These are phyloP conservation scores for Miamiensis avidus DNA, from an alignment of 169 alveolate genomes.

Conservation along the genomic window DNA sequence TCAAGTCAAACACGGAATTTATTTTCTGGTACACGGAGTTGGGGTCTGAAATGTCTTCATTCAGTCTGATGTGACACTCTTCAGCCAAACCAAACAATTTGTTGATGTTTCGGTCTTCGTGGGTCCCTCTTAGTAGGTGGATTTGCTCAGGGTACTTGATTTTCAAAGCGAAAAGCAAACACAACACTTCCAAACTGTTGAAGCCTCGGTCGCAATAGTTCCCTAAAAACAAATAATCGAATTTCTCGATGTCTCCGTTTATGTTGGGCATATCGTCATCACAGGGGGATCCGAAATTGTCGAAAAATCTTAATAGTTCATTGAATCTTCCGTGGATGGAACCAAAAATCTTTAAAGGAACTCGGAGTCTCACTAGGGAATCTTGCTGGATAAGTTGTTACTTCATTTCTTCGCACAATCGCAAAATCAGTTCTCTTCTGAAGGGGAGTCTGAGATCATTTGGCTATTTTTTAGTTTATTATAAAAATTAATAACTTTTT, in stretches of 20 bases:
- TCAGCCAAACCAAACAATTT: constrained; percentile 68
- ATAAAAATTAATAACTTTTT: too few relatives aligned
- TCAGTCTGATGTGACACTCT: constrained; percentile 61
- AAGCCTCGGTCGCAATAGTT: constrained; percentile 77
- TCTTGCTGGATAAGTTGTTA: constrained; percentile 40
- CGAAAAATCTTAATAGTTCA: constrained; percentile 72
- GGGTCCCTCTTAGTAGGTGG: constrained; percentile 76
- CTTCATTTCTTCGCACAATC: constrained; percentile 15
- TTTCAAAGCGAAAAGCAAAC: constrained; percentile 71
- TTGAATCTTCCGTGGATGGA: constrained; percentile 68
- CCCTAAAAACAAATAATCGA: constrained; percentile 77
- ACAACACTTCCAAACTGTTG: constrained; percentile 63
- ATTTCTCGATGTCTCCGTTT: constrained; percentile 69
- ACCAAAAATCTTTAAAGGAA: constrained; percentile 71
- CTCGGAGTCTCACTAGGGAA: constrained; percentile 47
- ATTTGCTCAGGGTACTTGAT: constrained; percentile 75
- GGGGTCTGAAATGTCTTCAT: constrained; percentile 93
- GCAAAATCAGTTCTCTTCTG: constrained; percentile 12
- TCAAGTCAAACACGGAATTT: constrained; percentile 96
- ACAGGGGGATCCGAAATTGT: constrained; percentile 63
- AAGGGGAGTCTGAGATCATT: constrained; percentile 26
- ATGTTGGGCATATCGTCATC: constrained; percentile 25
- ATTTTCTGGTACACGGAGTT: constrained; percentile 92
- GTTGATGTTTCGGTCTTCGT: constrained; percentile 75
- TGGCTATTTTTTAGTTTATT: not conserved